Conservation (phyloP, 2,329 filamentous ascomycete genomes). For the Arthrobotrys pseudoclavata region DNA sequence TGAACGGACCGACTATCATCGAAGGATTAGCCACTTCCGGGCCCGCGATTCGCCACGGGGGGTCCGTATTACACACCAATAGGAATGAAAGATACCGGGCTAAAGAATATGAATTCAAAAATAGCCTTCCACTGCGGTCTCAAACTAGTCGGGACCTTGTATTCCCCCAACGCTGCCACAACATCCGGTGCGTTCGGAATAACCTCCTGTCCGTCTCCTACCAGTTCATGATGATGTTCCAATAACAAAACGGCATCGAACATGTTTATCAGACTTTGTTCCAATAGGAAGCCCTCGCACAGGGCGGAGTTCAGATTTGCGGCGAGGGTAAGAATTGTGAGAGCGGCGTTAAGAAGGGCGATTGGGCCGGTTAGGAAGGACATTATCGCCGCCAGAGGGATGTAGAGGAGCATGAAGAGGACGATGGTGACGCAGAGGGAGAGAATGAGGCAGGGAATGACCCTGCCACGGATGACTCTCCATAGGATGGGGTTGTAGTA, state of each 20-base stretch:
- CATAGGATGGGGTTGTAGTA: slow-evolving; percentile 57
- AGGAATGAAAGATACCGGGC: slow-evolving; percentile 64
- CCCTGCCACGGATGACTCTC: slow-evolving; percentile 38
- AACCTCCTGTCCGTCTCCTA: slow-evolving; percentile 51
- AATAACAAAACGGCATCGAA: slow-evolving; percentile 61
- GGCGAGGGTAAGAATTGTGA: slow-evolving; percentile 81
- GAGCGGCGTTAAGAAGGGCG: slow-evolving; percentile 90
- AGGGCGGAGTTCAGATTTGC: slow-evolving; percentile 73
- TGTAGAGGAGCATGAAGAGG: slow-evolving; percentile 87
- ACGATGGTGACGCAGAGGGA: slow-evolving; percentile 86
- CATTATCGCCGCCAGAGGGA: slow-evolving; percentile 90
- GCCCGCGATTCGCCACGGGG: neutral
- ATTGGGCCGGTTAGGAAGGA: slow-evolving; percentile 87
- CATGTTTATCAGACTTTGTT: slow-evolving; percentile 81
- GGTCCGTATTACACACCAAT: slow-evolving; percentile 33
- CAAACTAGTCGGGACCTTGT: slow-evolving; percentile 62
- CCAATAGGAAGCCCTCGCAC: slow-evolving; percentile 69
- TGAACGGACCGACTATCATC: slow-evolving; percentile 57
- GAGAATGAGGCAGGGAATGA: slow-evolving; percentile 84
- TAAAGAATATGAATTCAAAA: slow-evolving; percentile 65
- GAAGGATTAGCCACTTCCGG: neutral
- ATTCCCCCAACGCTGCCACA: slow-evolving; percentile 59
- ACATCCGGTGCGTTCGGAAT: slow-evolving; percentile 47
- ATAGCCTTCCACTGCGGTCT: slow-evolving; percentile 61
- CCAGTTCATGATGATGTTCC: slow-evolving; percentile 41